A percentile compares a stretch with the other conserved stretches of the same genome.
Evolutionary conservation across 1,139 yeast genomes (phyloP).

Genomic region (Yamadazyma jaroonii): DNA sequence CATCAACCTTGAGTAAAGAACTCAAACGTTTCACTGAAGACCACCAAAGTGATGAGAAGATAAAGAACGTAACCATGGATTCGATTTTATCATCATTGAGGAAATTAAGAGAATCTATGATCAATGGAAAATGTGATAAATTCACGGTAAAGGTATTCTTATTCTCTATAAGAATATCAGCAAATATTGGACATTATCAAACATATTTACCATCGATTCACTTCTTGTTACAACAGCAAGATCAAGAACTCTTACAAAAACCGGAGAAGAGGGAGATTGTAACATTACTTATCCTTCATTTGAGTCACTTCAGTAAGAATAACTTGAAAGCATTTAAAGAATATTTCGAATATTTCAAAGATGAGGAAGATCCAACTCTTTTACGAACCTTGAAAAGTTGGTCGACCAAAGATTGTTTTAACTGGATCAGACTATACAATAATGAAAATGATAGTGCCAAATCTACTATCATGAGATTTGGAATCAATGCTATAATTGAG

Average conservation of each 20-base stretch:
- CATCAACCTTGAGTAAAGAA: conserved; percentile 17
- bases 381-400: conserved; percentile 30
- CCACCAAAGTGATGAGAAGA: background rate
- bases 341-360: conserved; percentile 25
- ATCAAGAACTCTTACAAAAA: conserved; percentile 16
- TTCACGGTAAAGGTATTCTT: conserved; percentile 49
- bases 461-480: conserved; percentile 41
- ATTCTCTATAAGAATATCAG: conserved; percentile 46
- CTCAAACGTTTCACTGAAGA: conserved; percentile 14
- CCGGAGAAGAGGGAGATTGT: conserved; percentile 40
- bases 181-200: conserved; percentile 50
- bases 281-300: conserved; percentile 43
- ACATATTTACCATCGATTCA: conserved; percentile 55
- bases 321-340: conserved; percentile 31
- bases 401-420: conserved; percentile 35
- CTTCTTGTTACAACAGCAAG: conserved; percentile 28
- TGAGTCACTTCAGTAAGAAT: conserved; percentile 44
- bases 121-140: conserved; percentile 32
- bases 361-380: conserved; percentile 22
- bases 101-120: conserved; percentile 55
- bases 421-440: conserved; percentile 40
- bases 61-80: conserved; percentile 18
- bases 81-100: conserved; percentile 29
- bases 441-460: conserved; percentile 27
- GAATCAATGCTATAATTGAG: conserved; percentile 27